Conservation (phyloP, 257 asterid species). For the Solanum sejunctum region DNA sequence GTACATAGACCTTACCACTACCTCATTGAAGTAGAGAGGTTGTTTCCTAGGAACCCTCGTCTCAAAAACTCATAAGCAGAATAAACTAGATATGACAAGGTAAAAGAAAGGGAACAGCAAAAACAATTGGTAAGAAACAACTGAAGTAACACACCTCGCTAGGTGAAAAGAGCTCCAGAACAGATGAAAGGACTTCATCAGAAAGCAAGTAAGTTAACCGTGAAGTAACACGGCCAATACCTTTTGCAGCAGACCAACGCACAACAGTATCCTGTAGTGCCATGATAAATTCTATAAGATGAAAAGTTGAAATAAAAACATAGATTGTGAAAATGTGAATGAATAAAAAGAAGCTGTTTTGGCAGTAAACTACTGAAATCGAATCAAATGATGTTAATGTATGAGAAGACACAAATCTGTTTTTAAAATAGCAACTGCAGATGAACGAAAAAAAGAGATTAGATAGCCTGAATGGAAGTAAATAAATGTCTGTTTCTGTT, state of each 20-base stretch:
- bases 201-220: slow-evolving; percentile 65
- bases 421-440: neutral
- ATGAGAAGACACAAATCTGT: neutral
- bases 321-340: neutral
- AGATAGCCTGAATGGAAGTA: neutral
- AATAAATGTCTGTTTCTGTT: neutral
- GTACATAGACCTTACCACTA: too few species aligned
- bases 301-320: neutral
- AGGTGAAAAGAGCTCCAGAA: slow-evolving; percentile 86
- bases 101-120: neutral
- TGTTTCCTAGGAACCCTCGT: too few species aligned
- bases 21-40: too few species aligned
- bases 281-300: neutral
- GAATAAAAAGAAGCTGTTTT: neutral
- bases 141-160: slow-evolving; percentile 45
- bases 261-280: slow-evolving; percentile 79
- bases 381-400: neutral
- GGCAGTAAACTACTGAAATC: neutral
- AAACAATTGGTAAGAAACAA: neutral
- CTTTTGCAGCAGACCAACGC: slow-evolving; percentile 99
- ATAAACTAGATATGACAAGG: too few species aligned
- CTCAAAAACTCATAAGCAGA: too few species aligned
- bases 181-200: slow-evolving; percentile 84
- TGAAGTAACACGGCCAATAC: slow-evolving; percentile 86
- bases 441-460: neutral